A percentile compares a stretch with the other conserved stretches of the same genome.
These are phyloP conservation scores for Pythium monospermum DNA, from an alignment of 352 stramenopile genomes.

Conservation along the genomic window DNA sequence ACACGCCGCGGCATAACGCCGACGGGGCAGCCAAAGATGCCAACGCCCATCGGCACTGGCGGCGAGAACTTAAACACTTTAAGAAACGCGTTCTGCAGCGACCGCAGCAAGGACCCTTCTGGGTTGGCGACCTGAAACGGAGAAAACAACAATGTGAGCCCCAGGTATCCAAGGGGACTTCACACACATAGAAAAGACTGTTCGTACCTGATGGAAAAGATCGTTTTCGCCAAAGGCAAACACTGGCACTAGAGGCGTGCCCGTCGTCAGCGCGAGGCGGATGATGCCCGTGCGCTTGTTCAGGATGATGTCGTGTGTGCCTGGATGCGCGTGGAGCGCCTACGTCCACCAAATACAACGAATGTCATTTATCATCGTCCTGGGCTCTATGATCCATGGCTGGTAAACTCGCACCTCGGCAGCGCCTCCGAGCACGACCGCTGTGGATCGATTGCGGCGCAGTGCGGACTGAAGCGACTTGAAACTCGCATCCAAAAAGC, in stretches of 20 bases:
- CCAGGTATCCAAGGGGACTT: background rate
- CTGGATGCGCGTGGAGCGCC: conserved; percentile 40
- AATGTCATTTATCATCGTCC: too few relatives aligned
- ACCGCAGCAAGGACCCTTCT: conserved; percentile 28
- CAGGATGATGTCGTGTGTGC: conserved; percentile 47
- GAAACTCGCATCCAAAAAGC: conserved; percentile 53
- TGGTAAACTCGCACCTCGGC: conserved; percentile 38
- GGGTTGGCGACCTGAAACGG: conserved; percentile 33
- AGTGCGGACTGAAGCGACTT: conserved; percentile 29
- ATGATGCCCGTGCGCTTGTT: conserved; percentile 65
- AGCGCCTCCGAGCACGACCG: conserved; percentile 38
- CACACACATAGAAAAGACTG: background rate
- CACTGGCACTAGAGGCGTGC: conserved; percentile 52
- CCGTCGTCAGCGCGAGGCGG: conserved; percentile 49
- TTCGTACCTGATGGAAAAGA: conserved; percentile 35
- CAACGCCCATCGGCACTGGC: conserved; percentile 28
- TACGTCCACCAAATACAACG: too few relatives aligned
- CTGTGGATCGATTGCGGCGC: conserved; percentile 26
- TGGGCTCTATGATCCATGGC: too few relatives aligned
- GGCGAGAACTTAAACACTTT: conserved; percentile 38
- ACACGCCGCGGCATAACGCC: conserved; percentile 31
- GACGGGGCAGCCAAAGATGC: conserved; percentile 23
- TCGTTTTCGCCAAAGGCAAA: conserved; percentile 72
- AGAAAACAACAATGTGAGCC: background rate
- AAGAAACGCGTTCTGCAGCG: conserved; percentile 33